Conservation (phyloP, 2,329 filamentous ascomycete genomes). For the Xylaria polymorpha region DNA sequence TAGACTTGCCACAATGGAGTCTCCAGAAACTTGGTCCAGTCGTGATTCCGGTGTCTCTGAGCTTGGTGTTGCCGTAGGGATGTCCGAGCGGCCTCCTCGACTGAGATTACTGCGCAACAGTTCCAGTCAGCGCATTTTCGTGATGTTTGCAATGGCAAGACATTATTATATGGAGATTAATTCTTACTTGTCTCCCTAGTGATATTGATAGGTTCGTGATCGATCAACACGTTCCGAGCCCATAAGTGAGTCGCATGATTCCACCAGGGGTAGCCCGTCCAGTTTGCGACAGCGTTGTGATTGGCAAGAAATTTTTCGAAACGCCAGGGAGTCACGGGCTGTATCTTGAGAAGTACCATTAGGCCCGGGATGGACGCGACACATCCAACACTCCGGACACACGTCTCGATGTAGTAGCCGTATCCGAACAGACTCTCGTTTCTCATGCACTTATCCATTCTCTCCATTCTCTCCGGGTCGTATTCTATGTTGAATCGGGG, state of each 20-base stretch:
- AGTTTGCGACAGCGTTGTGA: not conserved
- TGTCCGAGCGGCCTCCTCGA: not conserved
- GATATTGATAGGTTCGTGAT: not conserved
- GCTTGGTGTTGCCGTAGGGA: not conserved
- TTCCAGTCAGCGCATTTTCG: not conserved
- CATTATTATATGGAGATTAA: not conserved
- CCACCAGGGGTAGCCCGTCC: not conserved
- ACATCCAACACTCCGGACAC: not conserved
- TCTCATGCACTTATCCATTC: not conserved
- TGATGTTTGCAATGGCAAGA: not conserved
- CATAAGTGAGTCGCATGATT: not conserved
- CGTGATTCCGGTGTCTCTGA: not conserved
- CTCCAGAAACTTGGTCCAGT: not conserved
- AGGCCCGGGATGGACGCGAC: not conserved
- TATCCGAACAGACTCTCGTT: not conserved
- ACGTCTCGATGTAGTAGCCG: not conserved
- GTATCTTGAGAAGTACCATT: conserved; percentile 2
- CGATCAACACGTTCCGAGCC: not conserved
- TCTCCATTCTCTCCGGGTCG: not conserved
- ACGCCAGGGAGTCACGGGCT: not conserved
- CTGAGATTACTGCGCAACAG: not conserved
- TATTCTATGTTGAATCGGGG: rapidly evolving
- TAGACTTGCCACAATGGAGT: not conserved
- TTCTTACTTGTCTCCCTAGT: not conserved
- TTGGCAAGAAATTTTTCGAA: not conserved